These are phyloP conservation scores for Boletales sp. DNA, from an alignment of 768 basidiomycete genomes.

Conservation along the genomic window DNA sequence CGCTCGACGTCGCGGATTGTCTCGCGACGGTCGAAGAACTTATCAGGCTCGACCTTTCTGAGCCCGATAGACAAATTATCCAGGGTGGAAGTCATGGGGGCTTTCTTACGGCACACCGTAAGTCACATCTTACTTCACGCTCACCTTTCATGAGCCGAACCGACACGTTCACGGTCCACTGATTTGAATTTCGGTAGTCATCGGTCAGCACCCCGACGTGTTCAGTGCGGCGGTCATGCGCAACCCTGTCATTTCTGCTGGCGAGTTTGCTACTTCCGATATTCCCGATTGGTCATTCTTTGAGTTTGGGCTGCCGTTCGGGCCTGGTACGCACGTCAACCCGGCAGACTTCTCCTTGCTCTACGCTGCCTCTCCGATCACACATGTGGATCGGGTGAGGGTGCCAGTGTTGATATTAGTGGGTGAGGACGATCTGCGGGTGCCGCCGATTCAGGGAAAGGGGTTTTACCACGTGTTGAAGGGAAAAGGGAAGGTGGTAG, in stretches of 20 bases:
- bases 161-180: too few relatives aligned
- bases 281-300: conserved; percentile 65
- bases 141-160: background rate
- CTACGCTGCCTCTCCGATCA: conserved; percentile 53
- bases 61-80: conserved; percentile 50
- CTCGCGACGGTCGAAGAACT: conserved; percentile 52
- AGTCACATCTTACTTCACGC: conserved; percentile 17
- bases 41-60: conserved; percentile 45
- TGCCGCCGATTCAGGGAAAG: conserved; percentile 58
- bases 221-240: conserved; percentile 62
- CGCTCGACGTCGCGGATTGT: conserved; percentile 64
- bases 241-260: conserved; percentile 66
- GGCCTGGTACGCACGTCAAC: conserved; percentile 37
- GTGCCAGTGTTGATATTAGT: conserved; percentile 56
- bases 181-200: conserved; percentile 37
- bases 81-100: conserved; percentile 72
- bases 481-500: conserved; percentile 40
- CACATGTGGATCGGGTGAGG: conserved; percentile 46
- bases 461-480: conserved; percentile 67
- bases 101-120: conserved; percentile 57
- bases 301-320: conserved; percentile 38
- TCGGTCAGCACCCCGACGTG: conserved; percentile 56
- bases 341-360: conserved; percentile 43
- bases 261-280: conserved; percentile 54
- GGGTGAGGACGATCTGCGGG: conserved; percentile 59